These are phyloP conservation scores for Thraustotheca clavata DNA, from an alignment of 352 stramenopile species.

Conservation along the genomic window DNA sequence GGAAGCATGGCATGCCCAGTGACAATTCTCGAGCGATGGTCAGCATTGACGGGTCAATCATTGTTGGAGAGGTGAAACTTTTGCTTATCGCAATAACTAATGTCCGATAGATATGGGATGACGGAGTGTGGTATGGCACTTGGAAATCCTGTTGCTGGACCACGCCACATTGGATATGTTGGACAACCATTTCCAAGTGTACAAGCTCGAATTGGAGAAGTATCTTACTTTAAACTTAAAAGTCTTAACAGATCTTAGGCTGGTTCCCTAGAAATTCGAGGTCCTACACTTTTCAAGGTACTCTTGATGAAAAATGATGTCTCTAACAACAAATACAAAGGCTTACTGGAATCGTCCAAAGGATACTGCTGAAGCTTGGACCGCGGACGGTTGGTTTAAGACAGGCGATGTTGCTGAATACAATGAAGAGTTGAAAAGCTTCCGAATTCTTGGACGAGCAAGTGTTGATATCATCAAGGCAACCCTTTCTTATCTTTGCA, in stretches of 20 bases:
- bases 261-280: slow-evolving; percentile 64
- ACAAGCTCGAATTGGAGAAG: slow-evolving; percentile 55
- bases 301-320: background rate
- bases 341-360: slow-evolving; percentile 81
- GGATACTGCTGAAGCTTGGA: slow-evolving; percentile 76
- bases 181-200: slow-evolving; percentile 75
- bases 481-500: background rate
- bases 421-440: slow-evolving; percentile 54
- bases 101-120: slow-evolving; percentile 72
- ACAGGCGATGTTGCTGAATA: slow-evolving; percentile 85
- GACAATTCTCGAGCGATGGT: slow-evolving; percentile 28
- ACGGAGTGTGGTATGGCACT: slow-evolving; percentile 88
- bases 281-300: slow-evolving; percentile 64
- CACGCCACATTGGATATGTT: slow-evolving; percentile 74
- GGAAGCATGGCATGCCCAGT: slow-evolving; percentile 84
- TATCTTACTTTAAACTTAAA: background rate
- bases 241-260: slow-evolving; percentile 24
- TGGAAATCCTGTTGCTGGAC: slow-evolving; percentile 63
- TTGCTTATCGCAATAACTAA: background rate
- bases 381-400: slow-evolving; percentile 82
- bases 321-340: background rate
- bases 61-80: slow-evolving; percentile 59
- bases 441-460: slow-evolving; percentile 76
- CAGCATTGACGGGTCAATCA: slow-evolving; percentile 28
- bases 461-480: slow-evolving; percentile 87